A percentile compares a stretch with the other conserved stretches of the same genome.
phyloP scores from a whole-genome alignment of 1,284 basidiomycete genomes.

The Malassezia furfur region DNA sequence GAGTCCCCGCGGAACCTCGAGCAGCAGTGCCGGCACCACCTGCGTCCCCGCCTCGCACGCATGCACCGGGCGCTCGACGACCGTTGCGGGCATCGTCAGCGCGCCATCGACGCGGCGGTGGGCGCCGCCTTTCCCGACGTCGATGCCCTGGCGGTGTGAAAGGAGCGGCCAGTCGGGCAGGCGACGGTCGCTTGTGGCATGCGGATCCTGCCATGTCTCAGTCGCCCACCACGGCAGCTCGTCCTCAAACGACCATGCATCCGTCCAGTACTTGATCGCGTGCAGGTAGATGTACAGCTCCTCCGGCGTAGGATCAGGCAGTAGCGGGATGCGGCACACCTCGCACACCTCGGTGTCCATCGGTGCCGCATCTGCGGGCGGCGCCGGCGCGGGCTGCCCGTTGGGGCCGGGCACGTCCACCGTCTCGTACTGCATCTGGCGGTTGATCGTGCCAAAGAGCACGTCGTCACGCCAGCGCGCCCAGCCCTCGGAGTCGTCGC shows the following conservation, averaged over 20 bases:
- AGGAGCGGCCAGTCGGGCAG: slow-evolving; percentile 7
- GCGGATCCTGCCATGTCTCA: slow-evolving; percentile 22
- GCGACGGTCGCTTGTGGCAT: not conserved
- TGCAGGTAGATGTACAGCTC: slow-evolving; percentile 46
- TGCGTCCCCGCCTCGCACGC: not conserved
- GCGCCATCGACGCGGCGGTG: not conserved
- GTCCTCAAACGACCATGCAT: slow-evolving; percentile 44
- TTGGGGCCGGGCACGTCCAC: slow-evolving; percentile 38
- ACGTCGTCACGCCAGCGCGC: slow-evolving; percentile 45
- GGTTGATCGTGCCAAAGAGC: slow-evolving; percentile 35
- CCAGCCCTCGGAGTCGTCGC: slow-evolving; percentile 45
- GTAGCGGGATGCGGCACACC: slow-evolving; percentile 37
- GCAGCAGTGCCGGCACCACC: not conserved
- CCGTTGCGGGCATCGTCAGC: not conserved
- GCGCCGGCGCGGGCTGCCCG: slow-evolving; percentile 22
- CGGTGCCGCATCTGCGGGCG: slow-evolving; percentile 19
- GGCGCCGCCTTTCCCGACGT: slow-evolving; percentile 5
- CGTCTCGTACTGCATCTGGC: slow-evolving; percentile 31
- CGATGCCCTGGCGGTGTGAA: not conserved
- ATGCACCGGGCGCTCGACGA: not conserved
- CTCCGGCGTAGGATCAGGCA: slow-evolving; percentile 37
- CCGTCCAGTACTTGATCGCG: slow-evolving; percentile 48
- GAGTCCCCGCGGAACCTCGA: slow-evolving; percentile 27
- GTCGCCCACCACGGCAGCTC: slow-evolving; percentile 45
- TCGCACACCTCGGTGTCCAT: slow-evolving; percentile 30